Evolutionary conservation across 352 stramenopile genomes (phyloP).

Genomic region (Pythium utonaiense): DNA sequence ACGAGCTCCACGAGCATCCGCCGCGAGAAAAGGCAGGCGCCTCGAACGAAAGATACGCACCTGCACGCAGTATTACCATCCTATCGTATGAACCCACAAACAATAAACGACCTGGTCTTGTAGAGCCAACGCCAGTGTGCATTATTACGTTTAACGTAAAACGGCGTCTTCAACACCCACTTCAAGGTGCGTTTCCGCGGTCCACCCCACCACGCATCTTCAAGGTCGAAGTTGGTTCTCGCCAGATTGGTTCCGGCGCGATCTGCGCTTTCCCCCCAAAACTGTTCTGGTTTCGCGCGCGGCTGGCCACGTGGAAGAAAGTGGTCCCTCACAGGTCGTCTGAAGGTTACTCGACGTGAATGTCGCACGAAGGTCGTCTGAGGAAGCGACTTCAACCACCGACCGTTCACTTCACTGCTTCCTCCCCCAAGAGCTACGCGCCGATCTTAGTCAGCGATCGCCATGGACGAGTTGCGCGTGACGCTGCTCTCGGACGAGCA

Average conservation of each 20-base stretch:
- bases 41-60: constrained; percentile 3
- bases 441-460: background rate
- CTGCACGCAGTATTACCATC: background rate
- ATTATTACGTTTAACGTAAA: background rate
- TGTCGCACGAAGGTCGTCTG: constrained; percentile 18
- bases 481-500: constrained; percentile 22
- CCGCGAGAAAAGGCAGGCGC: background rate
- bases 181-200: constrained; percentile 2
- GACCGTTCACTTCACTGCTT: constrained; percentile 5
- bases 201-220: background rate
- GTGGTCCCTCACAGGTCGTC: background rate
- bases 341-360: background rate
- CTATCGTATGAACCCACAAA: constrained; percentile 4
- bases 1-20: background rate
- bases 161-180: background rate
- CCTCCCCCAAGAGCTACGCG: background rate
- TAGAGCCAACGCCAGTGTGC: background rate
- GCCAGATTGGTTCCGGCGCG: background rate
- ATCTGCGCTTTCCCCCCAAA: background rate
- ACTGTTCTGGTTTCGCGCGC: constrained; percentile 5
- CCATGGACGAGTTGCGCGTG: constrained; percentile 27
- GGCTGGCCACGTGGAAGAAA: background rate
- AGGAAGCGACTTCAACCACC: constrained; percentile 21
- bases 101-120: background rate
- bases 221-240: constrained; percentile 1